Percentiles rank a stretch among this genome's conserved stretches.
Conservation (phyloP, 169 alveolate genomes). For the Plasmodium sp. region DNA sequence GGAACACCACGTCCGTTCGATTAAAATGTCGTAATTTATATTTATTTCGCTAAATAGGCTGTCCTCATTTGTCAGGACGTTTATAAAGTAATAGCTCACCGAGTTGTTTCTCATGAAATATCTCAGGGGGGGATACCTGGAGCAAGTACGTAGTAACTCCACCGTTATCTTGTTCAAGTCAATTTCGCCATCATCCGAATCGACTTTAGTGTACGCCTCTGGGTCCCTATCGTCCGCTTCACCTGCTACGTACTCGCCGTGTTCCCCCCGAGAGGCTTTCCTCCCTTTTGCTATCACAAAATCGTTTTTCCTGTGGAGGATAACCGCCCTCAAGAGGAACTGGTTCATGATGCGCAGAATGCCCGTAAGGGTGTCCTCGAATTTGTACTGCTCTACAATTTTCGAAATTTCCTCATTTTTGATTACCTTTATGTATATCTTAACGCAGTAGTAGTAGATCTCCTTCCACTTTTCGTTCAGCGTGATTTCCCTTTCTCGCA, state of each 20-base stretch:
- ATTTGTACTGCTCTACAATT: constrained; percentile 15
- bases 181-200: background rate
- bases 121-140: constrained; percentile 23
- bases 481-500: constrained; percentile 16
- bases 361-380: constrained; percentile 13
- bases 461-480: constrained; percentile 58
- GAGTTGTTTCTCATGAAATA: constrained; percentile 32
- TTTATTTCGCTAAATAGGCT: constrained; percentile 33
- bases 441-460: constrained; percentile 53
- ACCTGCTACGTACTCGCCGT: background rate
- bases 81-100: constrained; percentile 7
- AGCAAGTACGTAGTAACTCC: constrained; percentile 19
- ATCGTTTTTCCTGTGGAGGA: constrained; percentile 24
- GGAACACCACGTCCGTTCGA: constrained; percentile 67
- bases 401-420: constrained; percentile 30
- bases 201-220: background rate
- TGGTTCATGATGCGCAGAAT: constrained; percentile 47
- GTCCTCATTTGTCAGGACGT: constrained; percentile 50
- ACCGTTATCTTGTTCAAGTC: constrained; percentile 46
- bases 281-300: background rate
- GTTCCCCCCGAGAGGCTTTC: background rate
- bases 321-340: constrained; percentile 2
- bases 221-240: background rate
- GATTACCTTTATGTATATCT: constrained; percentile 47
- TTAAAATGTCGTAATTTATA: constrained; percentile 60